Base-by-base conservation (phyloP, 352 stramenopile genomes). In the Globisporangium solare region DNA sequence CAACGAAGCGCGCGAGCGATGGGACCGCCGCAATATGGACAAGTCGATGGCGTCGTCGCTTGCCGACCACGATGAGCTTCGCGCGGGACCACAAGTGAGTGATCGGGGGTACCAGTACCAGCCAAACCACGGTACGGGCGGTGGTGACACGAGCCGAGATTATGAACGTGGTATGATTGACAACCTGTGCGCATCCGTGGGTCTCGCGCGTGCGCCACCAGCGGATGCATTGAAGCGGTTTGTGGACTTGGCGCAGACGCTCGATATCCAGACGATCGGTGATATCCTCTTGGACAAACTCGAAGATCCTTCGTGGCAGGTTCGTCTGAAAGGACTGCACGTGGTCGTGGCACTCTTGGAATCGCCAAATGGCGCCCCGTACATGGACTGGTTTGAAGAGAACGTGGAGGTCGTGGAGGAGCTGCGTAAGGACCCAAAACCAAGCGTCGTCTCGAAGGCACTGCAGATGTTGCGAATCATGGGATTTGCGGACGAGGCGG, bases 11-110 rank as follows among this genome's bases (percentile, higher is more conserved):
- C 75, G 85, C 18, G 85, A 95, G 37, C 88, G 83, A 27, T 95
- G 83, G 83, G 83, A 95, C 20, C 78, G 83, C 17, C 85, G 85
- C 39, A 93, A 95, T 74, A 92, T 95, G 79, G 85, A 95, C 66
- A 93, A 93, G 67, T 92, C 81, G 15, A 95, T 95, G 71, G 83
- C 73, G n/a, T 88, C 81, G n/a, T 95, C 85, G 11, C 67, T 95
- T 17, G 83, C 85, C 40, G 85, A 95, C 62, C 81, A 95, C 58
- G 85, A 95, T 45, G 85, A 93, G 49, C 61, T 93, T 42, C 77
- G 68, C n/a, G 76, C 82, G 8, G 81, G 78, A 0, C 68, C 74
- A 8, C 66, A 83, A 32, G 66, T 91, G 27, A 73, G 88, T 57
- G 82, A 93, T 24, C 79, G 79, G n/a, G 79, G 79, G 1, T 83